Base-by-base conservation (phyloP, 2,329 filamentous ascomycete genomes). In the Diaporthe vexans region DNA sequence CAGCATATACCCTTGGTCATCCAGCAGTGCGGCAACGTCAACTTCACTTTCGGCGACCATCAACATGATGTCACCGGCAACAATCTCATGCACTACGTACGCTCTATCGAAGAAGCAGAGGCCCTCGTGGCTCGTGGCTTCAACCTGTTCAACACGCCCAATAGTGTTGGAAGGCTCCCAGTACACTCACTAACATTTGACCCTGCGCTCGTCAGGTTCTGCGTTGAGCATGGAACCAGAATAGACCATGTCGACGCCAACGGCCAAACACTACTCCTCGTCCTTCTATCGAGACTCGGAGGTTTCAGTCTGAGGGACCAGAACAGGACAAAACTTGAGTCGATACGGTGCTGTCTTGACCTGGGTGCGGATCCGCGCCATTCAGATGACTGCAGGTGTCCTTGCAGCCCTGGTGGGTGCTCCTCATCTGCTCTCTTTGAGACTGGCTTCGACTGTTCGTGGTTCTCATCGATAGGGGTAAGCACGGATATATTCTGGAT, bases 361-460 rank as follows among this genome's bases (percentile, higher is more conserved):
- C 37, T n/a, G n/a, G 58, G 58, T 21, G 58, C 58, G 4, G 58
- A 61, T 15, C 13, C 9, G 2, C 5, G n/a, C 13, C 15, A 43
- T 21, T 61, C 58, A 19, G 58, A 61, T 24, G 13, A 43, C 17
- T 61, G 58, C n/a, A 43, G 19, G 21, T 61, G 58, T 15, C 37
- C 58, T 17, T 61, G 58, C n/a, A 61, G 58, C 58, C 58, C 58
- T 19, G 13, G 8, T n/a, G 58, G 58, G 3, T 61, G 58, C 58
- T 43, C 58, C 1, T 43, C 58, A 3, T 61, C 58, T 6, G 58
- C 58, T 3, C 4, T 46, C 11, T 61, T 61, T 5, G 10, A 3
- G 3, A 59, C 17, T 9, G 37, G 24, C 1, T 61, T 61, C 37
- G 21, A 17, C 5, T 1, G 15, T 24, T 6, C 2, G 9, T 43